Percentiles rank a stretch among this genome's conserved stretches.
Evolutionary conservation across 306 rosid genomes (phyloP).

Genomic region (Pyrus betulifolia): DNA sequence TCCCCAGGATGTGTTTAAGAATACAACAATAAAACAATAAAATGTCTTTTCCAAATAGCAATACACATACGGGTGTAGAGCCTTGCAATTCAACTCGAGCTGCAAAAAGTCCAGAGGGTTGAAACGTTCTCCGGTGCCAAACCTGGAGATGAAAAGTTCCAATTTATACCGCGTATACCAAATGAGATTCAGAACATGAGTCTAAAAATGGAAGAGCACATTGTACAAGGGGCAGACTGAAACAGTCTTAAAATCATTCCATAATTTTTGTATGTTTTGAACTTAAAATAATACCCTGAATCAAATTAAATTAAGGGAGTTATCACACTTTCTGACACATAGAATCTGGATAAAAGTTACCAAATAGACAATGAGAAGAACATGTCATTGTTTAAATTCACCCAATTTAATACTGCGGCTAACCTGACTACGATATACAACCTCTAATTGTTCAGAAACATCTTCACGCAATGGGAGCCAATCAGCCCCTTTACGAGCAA

Average conservation of each 20-base stretch:
- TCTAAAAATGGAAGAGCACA: background rate
- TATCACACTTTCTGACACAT: background rate
- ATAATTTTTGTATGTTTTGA: background rate
- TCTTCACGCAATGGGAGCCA: slow-evolving; percentile 98
- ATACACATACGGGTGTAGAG: slow-evolving; percentile 57
- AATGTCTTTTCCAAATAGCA: slow-evolving; percentile 5
- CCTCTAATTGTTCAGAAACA: slow-evolving; percentile 84
- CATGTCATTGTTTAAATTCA: background rate
- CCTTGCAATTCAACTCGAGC: slow-evolving; percentile 97
- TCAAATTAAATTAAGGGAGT: background rate
- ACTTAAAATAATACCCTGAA: background rate
- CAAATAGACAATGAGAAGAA: background rate
- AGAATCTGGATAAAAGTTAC: background rate
- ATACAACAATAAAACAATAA: slow-evolving; percentile 7
- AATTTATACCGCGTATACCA: background rate
- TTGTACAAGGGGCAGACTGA: background rate
- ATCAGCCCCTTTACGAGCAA: slow-evolving; percentile 91
- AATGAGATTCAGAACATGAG: background rate
- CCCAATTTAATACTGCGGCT: slow-evolving; percentile 8
- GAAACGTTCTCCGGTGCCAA: slow-evolving; percentile 93
- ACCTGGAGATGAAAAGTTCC: slow-evolving; percentile 41
- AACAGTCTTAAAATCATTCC: background rate
- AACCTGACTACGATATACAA: slow-evolving; percentile 78
- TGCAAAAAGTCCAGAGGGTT: slow-evolving; percentile 98
- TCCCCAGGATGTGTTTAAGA: slow-evolving; percentile 21